Percentiles rank a stretch among this genome's conserved stretches.
These are phyloP conservation scores for Verticillium klebahnii DNA, from an alignment of 2,329 filamentous ascomycete genomes.

Conservation along the genomic window DNA sequence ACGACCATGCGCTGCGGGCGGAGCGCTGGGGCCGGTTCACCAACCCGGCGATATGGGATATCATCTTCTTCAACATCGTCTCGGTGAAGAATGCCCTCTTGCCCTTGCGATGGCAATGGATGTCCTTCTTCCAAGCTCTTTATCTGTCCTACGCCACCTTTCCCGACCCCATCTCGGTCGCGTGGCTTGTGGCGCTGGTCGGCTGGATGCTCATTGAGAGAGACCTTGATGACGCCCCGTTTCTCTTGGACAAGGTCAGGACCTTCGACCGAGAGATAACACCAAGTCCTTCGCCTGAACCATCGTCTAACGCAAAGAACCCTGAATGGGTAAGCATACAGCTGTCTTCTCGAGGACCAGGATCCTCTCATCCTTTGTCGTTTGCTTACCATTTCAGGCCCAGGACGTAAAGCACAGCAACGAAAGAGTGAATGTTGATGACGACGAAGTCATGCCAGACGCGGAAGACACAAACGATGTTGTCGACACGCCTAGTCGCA, in stretches of 20 bases:
- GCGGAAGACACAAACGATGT: background rate
- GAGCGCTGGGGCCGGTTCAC: background rate
- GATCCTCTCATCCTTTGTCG: background rate
- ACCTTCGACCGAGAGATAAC: background rate
- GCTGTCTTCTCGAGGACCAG: background rate
- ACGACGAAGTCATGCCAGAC: background rate
- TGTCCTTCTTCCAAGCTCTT: background rate
- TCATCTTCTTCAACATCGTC: background rate
- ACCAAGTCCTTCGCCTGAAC: background rate
- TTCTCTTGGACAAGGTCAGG: background rate
- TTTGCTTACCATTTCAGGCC: background rate
- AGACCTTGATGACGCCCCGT: background rate
- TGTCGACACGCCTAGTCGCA: background rate
- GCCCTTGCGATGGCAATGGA: background rate
- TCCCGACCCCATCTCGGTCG: background rate
- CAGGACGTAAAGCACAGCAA: background rate
- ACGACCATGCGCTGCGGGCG: background rate
- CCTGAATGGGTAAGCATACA: background rate
- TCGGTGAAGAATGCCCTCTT: background rate
- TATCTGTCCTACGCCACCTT: background rate
- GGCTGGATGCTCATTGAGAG: background rate
- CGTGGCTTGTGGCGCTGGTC: background rate
- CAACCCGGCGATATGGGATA: background rate
- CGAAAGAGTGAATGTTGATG: background rate
- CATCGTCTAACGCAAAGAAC: background rate